Evolutionary conservation across 140 eudicot genomes (phyloP), one percentile per base, ranked within the genome.

Genomic region (Ambrosia hybrid): DNA sequence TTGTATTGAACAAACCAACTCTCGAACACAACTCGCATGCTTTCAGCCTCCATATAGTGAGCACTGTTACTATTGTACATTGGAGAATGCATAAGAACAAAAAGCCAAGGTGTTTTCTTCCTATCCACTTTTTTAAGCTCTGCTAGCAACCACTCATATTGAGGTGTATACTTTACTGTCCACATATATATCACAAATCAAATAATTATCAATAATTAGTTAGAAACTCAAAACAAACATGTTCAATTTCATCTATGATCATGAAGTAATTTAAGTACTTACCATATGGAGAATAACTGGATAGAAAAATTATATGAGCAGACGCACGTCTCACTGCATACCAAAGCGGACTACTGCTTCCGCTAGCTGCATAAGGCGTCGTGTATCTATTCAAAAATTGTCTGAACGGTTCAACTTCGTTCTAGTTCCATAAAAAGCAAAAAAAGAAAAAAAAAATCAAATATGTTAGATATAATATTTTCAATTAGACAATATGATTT

Each of bases 271-370:
- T 13, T 53, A 11, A 66, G 21, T 79, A 30, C 34, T 30, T 88
- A 91, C 97, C 96, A 55, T 79, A 91, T 26, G 97, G 91, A 53
- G 97, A 91, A 77, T 91, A 91, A 84, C 91, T 88, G 37, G 96
- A 91, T 34, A 91, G 81, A 68, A 86, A 88, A 65, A 88, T 91
- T 36, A 91, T 81, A 76, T 91, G 97, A 74, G 97, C 96, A 36
- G 96, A 88, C 71, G 94, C 94, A 73, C 96, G 91, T 69, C 94
- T 81, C 51, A 91, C 65, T 5, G 97, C 88, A 68, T 91, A 91
- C 97, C 97, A 91, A 56, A 91, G 89, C 80, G 91, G 96, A 74
- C 72, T 84, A 72, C 73, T 91, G 85, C 97, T 91, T 78, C 65
- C 51, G 57, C 87, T 82, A 39, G 96, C 90, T 60, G 73, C 70